These are phyloP conservation scores for Clohesyomyces aquaticus DNA, from an alignment of 495 filamentous ascomycete genomes.

Conservation along the genomic window DNA sequence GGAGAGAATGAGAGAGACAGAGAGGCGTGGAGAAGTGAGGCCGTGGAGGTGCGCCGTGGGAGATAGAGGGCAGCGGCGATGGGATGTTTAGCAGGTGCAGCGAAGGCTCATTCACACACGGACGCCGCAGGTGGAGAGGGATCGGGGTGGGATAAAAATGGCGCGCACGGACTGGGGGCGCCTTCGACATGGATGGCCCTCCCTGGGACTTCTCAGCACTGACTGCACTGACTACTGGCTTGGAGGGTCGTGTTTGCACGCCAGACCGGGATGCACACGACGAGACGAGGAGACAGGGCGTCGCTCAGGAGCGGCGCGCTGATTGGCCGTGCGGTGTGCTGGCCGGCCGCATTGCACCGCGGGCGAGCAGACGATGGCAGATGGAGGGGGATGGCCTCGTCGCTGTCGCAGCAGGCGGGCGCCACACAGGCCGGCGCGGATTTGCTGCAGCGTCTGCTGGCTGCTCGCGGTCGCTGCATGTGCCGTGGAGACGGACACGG, in stretches of 20 bases:
- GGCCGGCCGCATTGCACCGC: conserved; percentile 5
- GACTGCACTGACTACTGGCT: background rate
- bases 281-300: background rate
- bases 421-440: conserved; percentile 10
- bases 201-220: no score
- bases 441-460: no score
- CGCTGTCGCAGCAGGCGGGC: background rate
- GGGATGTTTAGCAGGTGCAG: conserved; percentile 1
- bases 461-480: no score
- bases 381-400: background rate
- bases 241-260: conserved; percentile 9
- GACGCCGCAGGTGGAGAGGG: no score
- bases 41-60: conserved; percentile 6
- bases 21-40: background rate
- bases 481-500: no score
- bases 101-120: no score
- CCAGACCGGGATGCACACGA: background rate
- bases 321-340: conserved; percentile 5
- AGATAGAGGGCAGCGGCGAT: background rate
- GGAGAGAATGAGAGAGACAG: conserved; percentile 6
- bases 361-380: conserved; percentile 16
- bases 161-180: conserved; percentile 22
- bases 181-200: no score
- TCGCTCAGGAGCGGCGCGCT: background rate
- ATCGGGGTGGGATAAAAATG: conserved; percentile 24